Evolutionary conservation across 2,329 filamentous ascomycete species (phyloP), one percentile per base, ranked within the genome.

Genomic region (Fusarium heterosporum): DNA sequence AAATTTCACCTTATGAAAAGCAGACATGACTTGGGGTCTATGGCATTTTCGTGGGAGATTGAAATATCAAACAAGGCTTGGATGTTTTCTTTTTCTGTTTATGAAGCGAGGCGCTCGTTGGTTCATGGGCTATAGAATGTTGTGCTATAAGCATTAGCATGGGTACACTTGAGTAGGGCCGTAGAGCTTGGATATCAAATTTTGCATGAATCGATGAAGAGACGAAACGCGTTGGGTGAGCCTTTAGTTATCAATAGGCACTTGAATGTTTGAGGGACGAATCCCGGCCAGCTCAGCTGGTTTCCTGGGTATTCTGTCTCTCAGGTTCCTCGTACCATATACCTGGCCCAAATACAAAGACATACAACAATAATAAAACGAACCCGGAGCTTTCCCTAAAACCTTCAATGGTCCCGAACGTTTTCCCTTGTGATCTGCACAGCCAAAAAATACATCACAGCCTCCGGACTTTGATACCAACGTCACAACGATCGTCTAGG

Each of bases 1-100:
- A 84, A 69, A 78, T 79, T 12, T 52, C 56, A 8, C 74, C 76
- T 8, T 52, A 71, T 38, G 69, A 71, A 29, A 71, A 68, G 43
- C 50, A 64, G 41, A 29, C 40, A 16, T 68, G 19, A 55, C 13
- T 22, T 41, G 32, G 45, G 32, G 40, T 12, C 16, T 40, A 28
- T 17, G 17, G 4, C 14, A 28, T 26, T 34, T 14, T 26, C 41
- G 28, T 45, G 16, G 13, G 16, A 22, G 17, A 36, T 14, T 63
- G 22, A 28, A 11, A 39, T 41, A 38, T 17, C 30, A 29, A 14
- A 34, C 36, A 40, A 30, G 25, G 9, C 29, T 48, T 49, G 36
- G 45, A 42, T 25, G 45, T 40, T 51, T 47, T 34, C n/a, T 49
- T 29, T 51, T 45, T 36, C 14, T 36, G 8, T 16, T 36, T 36